Percentiles rank a stretch among this genome's conserved stretches.
Evolutionary conservation across 495 filamentous ascomycete species (phyloP).

Genomic region (Penicillium simplicissimum): DNA sequence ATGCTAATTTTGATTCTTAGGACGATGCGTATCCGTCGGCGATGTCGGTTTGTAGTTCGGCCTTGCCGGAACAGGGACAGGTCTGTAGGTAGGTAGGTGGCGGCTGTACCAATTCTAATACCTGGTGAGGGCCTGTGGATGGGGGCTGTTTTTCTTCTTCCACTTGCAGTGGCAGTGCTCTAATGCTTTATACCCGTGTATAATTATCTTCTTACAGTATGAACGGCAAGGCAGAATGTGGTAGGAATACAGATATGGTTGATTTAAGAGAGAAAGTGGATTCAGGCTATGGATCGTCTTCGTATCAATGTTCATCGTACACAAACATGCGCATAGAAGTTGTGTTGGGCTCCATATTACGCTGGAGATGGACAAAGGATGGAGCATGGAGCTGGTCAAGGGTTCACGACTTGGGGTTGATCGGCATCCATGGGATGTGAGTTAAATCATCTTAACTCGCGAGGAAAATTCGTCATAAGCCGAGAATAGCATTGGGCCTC

Average conservation of each 20-base stretch:
- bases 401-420: background rate
- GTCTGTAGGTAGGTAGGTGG: constrained; percentile 10
- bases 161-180: background rate
- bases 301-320: background rate
- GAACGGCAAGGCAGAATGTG: background rate
- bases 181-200: constrained; percentile 29
- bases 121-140: too few species aligned
- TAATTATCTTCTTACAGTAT: constrained; percentile 9
- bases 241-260: constrained; percentile 7
- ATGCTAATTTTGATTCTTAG: constrained; percentile 13
- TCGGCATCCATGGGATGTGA: background rate
- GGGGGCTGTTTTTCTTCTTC: background rate
- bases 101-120: background rate
- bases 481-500: background rate
- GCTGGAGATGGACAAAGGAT: background rate
- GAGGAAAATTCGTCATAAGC: background rate
- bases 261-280: background rate
- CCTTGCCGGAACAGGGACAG: background rate
- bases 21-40: constrained; percentile 26
- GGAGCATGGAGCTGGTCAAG: background rate
- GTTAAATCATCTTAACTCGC: background rate
- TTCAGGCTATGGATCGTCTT: background rate
- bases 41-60: constrained; percentile 25
- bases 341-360: background rate
- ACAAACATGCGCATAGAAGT: background rate